These are phyloP conservation scores for Phytophthora kernoviae DNA, from an alignment of 352 stramenopile genomes.

Conservation along the genomic window DNA sequence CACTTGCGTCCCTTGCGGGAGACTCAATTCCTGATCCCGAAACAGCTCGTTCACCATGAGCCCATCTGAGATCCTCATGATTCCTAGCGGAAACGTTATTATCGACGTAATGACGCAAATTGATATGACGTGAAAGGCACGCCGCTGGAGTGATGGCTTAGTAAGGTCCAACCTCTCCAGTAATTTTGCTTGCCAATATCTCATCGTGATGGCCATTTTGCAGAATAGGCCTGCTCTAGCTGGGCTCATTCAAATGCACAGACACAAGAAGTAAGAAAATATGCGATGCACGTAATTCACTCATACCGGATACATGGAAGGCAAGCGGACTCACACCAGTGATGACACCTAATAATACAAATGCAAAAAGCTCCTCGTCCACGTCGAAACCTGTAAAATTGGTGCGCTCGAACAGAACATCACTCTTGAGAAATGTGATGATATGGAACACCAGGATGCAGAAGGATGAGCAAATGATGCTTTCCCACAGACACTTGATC, in stretches of 20 bases:
- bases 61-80: conserved; percentile 76
- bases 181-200: conserved; percentile 55
- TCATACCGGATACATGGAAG: not conserved
- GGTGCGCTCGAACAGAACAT: conserved; percentile 80
- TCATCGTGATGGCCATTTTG: conserved; percentile 48
- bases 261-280: conserved; percentile 1
- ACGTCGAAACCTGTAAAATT: conserved; percentile 81
- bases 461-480: conserved; percentile 79
- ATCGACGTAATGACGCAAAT: conserved; percentile 61
- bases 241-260: conserved; percentile 13
- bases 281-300: not conserved
- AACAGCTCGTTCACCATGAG: conserved; percentile 83
- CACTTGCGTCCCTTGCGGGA: conserved; percentile 69
- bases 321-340: conserved; percentile 54
- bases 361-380: conserved; percentile 79
- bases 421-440: conserved; percentile 72
- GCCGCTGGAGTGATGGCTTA: conserved; percentile 55
- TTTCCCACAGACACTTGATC: conserved; percentile 86
- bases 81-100: conserved; percentile 71
- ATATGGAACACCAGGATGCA: conserved; percentile 82
- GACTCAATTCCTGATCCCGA: conserved; percentile 56
- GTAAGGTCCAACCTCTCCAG: conserved; percentile 56
- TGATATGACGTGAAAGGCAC: conserved; percentile 61
- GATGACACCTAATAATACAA: conserved; percentile 65
- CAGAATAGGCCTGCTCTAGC: conserved; percentile 74